Evolutionary conservation across 164 flowering plant genomes (phyloP).

Genomic region (Umbellularia californica): DNA sequence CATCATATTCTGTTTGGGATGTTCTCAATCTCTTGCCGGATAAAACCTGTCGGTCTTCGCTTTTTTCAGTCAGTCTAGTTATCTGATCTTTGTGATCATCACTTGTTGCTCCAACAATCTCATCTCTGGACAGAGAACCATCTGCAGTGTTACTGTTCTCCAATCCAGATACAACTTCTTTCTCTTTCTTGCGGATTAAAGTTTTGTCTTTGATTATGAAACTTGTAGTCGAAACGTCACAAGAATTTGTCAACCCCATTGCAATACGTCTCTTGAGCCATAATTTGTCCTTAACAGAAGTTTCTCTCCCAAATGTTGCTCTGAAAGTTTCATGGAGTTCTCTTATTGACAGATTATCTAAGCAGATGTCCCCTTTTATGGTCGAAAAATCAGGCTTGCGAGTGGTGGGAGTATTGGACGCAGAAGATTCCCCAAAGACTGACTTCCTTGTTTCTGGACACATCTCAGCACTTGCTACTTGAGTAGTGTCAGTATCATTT

Average conservation of each 20-base stretch:
- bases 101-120: constrained; percentile 14
- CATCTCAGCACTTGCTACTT: constrained; percentile 25
- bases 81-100: constrained; percentile 23
- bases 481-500: constrained; percentile 16
- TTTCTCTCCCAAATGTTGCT: constrained; percentile 91
- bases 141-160: constrained; percentile 17
- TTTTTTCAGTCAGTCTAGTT: constrained; percentile 11
- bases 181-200: constrained; percentile 30
- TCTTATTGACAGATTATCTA: constrained; percentile 68
- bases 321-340: constrained; percentile 88
- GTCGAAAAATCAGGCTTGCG: constrained; percentile 58
- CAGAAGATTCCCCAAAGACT: constrained; percentile 27
- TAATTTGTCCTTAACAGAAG: constrained; percentile 83
- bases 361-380: constrained; percentile 60
- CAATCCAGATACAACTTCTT: constrained; percentile 15
- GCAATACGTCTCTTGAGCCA: constrained; percentile 96
- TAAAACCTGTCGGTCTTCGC: constrained; percentile 22
- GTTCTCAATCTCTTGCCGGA: constrained; percentile 30
- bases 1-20: constrained; percentile 19
- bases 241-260: constrained; percentile 86
- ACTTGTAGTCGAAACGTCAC: constrained; percentile 62
- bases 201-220: constrained; percentile 54
- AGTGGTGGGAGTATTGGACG: constrained; percentile 27
- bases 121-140: constrained; percentile 11
- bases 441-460: constrained; percentile 23